phyloP scores from a whole-genome alignment of 352 stramenopile genomes.

The Thraustochytrium striatum region DNA sequence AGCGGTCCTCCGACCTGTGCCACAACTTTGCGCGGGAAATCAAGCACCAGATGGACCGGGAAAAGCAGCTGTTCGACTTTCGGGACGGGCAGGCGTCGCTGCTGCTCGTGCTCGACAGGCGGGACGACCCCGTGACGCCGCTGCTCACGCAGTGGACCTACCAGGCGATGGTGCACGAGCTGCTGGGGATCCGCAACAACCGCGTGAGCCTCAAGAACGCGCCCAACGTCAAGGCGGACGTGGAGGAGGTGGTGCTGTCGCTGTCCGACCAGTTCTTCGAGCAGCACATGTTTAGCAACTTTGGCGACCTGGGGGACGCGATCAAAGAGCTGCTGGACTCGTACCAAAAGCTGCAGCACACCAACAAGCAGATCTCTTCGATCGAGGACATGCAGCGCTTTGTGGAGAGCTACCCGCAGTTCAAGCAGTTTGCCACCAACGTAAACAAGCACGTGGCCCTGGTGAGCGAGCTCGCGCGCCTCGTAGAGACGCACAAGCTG shows the following conservation, averaged over 20 bases:
- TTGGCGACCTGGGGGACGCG: conserved; percentile 89
- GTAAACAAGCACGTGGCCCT: conserved; percentile 98
- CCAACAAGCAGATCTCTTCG: conserved; percentile 80
- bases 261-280: conserved; percentile 94
- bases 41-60: conserved; percentile 81
- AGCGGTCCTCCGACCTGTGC: conserved; percentile 80
- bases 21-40: conserved; percentile 89
- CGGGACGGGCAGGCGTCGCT: conserved; percentile 57
- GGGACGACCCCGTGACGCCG: conserved; percentile 97
- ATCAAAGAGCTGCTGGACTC: conserved; percentile 93
- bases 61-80: conserved; percentile 96
- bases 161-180: conserved; percentile 96
- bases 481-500: conserved; percentile 89
- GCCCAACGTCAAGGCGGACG: conserved; percentile 84
- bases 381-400: conserved; percentile 99
- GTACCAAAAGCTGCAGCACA: conserved; percentile 84
- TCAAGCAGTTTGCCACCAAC: conserved; percentile 88
- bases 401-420: conserved; percentile 93
- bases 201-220: conserved; percentile 88
- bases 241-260: conserved; percentile 95
- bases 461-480: conserved; percentile 92
- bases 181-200: conserved; percentile 96
- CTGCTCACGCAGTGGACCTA: conserved; percentile 93
- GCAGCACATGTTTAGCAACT: conserved; percentile 94
- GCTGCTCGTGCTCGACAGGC: conserved; percentile 93